Base-by-base conservation (phyloP, 768 basidiomycete genomes). In the Boletus pseudopeckii region DNA sequence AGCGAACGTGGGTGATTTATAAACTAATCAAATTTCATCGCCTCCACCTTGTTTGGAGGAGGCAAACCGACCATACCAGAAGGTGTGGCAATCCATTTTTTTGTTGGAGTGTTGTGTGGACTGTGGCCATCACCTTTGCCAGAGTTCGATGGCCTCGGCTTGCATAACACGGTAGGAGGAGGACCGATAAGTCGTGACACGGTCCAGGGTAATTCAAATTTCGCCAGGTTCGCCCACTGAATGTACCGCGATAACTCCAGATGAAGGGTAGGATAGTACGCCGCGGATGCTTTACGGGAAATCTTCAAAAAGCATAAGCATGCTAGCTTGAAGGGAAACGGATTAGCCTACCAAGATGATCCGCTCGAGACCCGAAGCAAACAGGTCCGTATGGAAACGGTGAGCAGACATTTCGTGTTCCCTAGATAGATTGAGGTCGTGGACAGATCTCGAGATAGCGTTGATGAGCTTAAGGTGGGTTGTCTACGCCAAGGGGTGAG, bases 211-310 rank as follows among this genome's bases (percentile, higher is more conserved):
- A 95, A 68, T 60, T 90, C 86, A 61, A 84, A 88, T 33, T 84
- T 84, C 37, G 90, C 80, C 15, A 78, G 75, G 24, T 71, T 72
- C 3, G 86, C 84, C 56, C 83, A 78, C 1, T 80, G 75, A 58
- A 98, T 79, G 68, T 98, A 98, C 32, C 94, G 84, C 14, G 93
- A 82, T 47, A 99, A 75, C 71, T 99, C 96, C 38, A 98, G 85
- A 70, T 99, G 97, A 1, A 99, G 80, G 4, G 85, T 88, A 0
- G 94, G 92, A 70, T 99, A 99, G 71, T 97, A 98, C 13, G 88
- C 85, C 22, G 88, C 85, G 17, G 95, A 98, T 15, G 97, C 93
- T 71, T 98, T 98, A 47, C 97, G 89, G 1, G 92, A 84, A 41
- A 95, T 92, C 95, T 98, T 60, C 4, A 30, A 14, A 36, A 28